These are phyloP conservation scores for Galerina marginata DNA, from an alignment of 768 basidiomycete species.

Conservation along the genomic window DNA sequence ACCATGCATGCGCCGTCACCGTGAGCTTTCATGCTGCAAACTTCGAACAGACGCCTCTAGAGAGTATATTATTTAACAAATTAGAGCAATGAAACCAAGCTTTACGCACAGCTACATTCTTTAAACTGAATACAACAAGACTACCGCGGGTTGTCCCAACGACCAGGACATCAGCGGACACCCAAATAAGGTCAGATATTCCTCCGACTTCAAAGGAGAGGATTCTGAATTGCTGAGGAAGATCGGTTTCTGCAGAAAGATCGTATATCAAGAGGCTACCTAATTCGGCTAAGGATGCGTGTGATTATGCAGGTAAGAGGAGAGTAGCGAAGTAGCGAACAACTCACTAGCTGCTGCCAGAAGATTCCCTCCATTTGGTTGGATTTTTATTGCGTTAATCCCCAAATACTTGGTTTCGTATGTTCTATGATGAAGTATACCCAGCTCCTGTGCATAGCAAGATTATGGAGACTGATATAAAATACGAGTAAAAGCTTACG, in stretches of 20 bases:
- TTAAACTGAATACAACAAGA: constrained; percentile 1
- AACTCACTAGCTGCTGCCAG: neutral
- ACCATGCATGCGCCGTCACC: constrained; percentile 13
- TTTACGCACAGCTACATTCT: neutral
- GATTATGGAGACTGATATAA: neutral
- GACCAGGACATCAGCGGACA: constrained; percentile 1
- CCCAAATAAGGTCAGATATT: constrained; percentile 11
- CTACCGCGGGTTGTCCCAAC: constrained; percentile 9
- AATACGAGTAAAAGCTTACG: no score
- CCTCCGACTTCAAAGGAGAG: constrained; percentile 14
- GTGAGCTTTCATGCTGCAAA: constrained; percentile 6
- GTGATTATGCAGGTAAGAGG: neutral
- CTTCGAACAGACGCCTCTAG: constrained; percentile 4
- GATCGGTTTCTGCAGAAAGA: neutral
- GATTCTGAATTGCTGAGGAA: neutral
- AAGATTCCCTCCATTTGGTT: neutral
- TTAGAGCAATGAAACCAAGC: neutral
- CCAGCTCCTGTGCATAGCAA: neutral
- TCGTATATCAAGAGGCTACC: constrained; percentile 6
- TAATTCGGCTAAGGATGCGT: neutral
- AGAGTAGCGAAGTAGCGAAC: no score
- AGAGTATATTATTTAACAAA: neutral
- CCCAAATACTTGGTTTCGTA: neutral
- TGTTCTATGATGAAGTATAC: neutral
- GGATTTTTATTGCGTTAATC: neutral